These are phyloP conservation scores for Mucor mucedo DNA, from an alignment of 371 early-diverging fungal species.

Conservation along the genomic window DNA sequence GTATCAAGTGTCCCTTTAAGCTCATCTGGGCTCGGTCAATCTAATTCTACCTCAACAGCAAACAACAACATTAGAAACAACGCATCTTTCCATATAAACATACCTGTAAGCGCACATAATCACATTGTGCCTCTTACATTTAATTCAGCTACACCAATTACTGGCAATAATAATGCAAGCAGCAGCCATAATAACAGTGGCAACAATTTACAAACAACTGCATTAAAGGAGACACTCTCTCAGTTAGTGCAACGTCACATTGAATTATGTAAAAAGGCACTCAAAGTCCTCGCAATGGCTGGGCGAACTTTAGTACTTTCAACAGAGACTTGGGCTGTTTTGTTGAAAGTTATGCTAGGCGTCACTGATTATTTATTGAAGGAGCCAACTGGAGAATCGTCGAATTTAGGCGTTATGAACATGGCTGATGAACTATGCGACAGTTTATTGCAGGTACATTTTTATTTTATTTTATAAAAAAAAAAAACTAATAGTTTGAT, in stretches of 20 bases:
- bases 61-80: slow-evolving; percentile 1
- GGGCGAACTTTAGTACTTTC: slow-evolving; percentile 69
- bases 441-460: slow-evolving; percentile 62
- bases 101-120: slow-evolving; percentile 32
- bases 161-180: slow-evolving; percentile 16
- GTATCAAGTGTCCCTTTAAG: background rate
- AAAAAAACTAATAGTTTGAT: background rate
- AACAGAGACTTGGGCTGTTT: slow-evolving; percentile 75
- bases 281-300: slow-evolving; percentile 68
- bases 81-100: slow-evolving; percentile 25
- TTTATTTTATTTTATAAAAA: background rate
- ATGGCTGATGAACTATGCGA: slow-evolving; percentile 84
- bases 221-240: slow-evolving; percentile 37
- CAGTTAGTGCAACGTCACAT: slow-evolving; percentile 63
- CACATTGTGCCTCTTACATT: slow-evolving; percentile 27
- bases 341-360: slow-evolving; percentile 77
- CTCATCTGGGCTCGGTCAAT: background rate
- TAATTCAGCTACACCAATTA: slow-evolving; percentile 7
- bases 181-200: slow-evolving; percentile 14
- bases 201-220: slow-evolving; percentile 7
- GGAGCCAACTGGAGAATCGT: slow-evolving; percentile 48
- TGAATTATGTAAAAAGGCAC: slow-evolving; percentile 76
- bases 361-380: slow-evolving; percentile 72
- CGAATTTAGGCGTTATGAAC: slow-evolving; percentile 45
- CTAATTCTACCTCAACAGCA: slow-evolving; percentile 1